Base-by-base conservation (phyloP, 192 early-diverging fungal genomes). In the Umbelopsis sp. region DNA sequence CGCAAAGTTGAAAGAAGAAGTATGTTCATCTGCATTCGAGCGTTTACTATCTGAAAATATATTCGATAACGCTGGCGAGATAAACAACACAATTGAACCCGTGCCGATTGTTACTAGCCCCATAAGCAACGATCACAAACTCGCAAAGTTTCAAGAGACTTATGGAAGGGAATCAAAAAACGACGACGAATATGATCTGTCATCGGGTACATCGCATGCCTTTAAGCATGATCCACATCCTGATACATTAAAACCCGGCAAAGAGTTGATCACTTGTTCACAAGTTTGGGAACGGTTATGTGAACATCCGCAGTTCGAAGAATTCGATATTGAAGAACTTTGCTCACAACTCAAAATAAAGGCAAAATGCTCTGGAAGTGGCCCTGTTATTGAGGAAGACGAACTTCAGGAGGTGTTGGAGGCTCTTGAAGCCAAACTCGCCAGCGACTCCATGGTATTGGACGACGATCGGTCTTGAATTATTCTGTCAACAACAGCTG, bases 301-400 rank as follows among this genome's bases (percentile, higher is more conserved):
- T 47, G 78, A 86, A 67, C 87, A 88, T 51, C 87, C 87, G 46
- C 82, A 81, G 22, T 81, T 86, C 68, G 87, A 88, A 52, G 85
- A 85, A 51, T 76, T 81, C 3, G 81, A 86, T 33, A 81, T 83
- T 51, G 81, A 84, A 53, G 49, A 72, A 46, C 66, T 88, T 9
- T 88, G 87, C 30, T 49, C 47, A 47, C 81, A 85, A 46, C 58
- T 88, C 46, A 84, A 86, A 55, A 55, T 77, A 15, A 86, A 84
- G 73, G 85, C 87, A 20, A 85, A 77, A 70, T 88, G 85, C 67
- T 85, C 87, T 46, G 87, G 85, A 22, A 73, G 82, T 53, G 87
- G 85, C 2, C 81, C 85, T n/a, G 82, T 86, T 7, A 81, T 88
- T 67, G 70, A 78, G 21, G 79, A 81, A 53, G 76, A 82, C n/a